Conservation (phyloP, 768 basidiomycete species). For the Psilocybe cubensis region DNA sequence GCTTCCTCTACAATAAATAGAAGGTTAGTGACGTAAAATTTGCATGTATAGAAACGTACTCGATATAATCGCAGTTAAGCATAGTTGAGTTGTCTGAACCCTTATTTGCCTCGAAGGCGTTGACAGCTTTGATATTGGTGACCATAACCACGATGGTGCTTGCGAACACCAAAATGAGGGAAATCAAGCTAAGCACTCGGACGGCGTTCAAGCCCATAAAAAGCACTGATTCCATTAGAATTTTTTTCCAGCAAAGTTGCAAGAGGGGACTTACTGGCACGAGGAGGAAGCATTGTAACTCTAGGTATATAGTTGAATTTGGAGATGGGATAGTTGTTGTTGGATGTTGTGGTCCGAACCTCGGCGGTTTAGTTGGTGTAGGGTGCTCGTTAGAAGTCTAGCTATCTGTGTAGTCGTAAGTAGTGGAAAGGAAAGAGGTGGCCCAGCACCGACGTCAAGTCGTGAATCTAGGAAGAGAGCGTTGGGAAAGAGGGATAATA, state of each 20-base stretch:
- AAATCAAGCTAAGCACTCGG: slow-evolving; percentile 76
- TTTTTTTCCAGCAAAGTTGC: neutral
- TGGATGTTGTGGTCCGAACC: neutral
- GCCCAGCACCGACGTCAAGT: slow-evolving; percentile 33
- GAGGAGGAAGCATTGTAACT: slow-evolving; percentile 33
- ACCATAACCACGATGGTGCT: slow-evolving; percentile 76
- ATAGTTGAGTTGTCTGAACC: slow-evolving; percentile 34
- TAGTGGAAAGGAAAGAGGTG: slow-evolving; percentile 23
- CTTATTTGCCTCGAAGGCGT: slow-evolving; percentile 55
- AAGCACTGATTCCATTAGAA: too few species aligned
- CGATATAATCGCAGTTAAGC: slow-evolving; percentile 79
- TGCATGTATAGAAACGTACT: slow-evolving; percentile 44
- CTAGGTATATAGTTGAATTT: neutral
- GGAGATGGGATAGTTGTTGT: slow-evolving; percentile 1
- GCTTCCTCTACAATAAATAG: slow-evolving; percentile 49
- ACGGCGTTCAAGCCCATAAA: slow-evolving; percentile 82
- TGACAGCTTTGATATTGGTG: slow-evolving; percentile 77
- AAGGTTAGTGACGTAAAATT: neutral
- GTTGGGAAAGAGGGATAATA: slow-evolving; percentile 14
- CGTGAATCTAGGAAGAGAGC: slow-evolving; percentile 21
- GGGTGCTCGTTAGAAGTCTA: slow-evolving; percentile 7
- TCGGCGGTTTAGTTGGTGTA: too few species aligned
- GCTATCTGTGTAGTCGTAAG: neutral
- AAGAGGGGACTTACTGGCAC: slow-evolving; percentile 30
- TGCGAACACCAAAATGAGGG: slow-evolving; percentile 79